A percentile compares a stretch with the other conserved stretches of the same genome.
These are phyloP conservation scores for Cupressus sempervirens DNA, from an alignment of 75 land plant genomes.

Conservation along the genomic window DNA sequence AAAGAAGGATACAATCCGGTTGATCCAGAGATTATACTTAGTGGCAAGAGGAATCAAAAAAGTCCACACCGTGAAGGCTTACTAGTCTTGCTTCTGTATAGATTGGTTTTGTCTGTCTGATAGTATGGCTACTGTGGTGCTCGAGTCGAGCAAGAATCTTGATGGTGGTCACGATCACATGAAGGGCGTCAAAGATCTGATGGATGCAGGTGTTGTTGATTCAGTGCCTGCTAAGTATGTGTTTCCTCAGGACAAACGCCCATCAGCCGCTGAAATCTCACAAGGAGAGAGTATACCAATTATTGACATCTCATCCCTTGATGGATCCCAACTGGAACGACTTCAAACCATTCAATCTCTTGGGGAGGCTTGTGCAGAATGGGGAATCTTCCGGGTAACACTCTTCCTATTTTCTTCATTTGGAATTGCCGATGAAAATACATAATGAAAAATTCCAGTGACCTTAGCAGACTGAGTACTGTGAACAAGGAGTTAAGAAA, in stretches of 20 bases:
- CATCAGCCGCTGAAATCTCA: slow-evolving; percentile 32
- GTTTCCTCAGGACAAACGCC: slow-evolving; percentile 61
- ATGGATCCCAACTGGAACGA: slow-evolving; percentile 13
- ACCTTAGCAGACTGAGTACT: not conserved
- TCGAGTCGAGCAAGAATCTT: too few species aligned
- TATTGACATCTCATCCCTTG: slow-evolving; percentile 48
- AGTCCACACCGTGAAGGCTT: too few species aligned
- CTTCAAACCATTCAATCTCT: slow-evolving; percentile 28
- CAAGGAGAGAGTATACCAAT: slow-evolving; percentile 42
- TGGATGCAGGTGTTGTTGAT: not conserved
- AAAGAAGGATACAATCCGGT: too few species aligned
- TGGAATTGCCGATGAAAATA: not conserved
- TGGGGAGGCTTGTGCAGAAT: slow-evolving; percentile 51
- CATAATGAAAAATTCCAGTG: not conserved
- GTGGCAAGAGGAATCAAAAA: too few species aligned
- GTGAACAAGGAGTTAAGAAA: too few species aligned
- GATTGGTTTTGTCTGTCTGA: too few species aligned
- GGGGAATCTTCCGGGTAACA: slow-evolving; percentile 78
- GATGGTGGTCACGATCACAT: not conserved
- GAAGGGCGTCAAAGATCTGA: not conserved
- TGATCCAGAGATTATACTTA: too few species aligned
- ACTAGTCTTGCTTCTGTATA: too few species aligned
- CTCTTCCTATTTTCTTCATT: not conserved
- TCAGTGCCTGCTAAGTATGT: slow-evolving; percentile 46
- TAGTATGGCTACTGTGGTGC: too few species aligned